Evolutionary conservation across 352 stramenopile genomes (phyloP).

Genomic region (Phytophthora sansomeana): DNA sequence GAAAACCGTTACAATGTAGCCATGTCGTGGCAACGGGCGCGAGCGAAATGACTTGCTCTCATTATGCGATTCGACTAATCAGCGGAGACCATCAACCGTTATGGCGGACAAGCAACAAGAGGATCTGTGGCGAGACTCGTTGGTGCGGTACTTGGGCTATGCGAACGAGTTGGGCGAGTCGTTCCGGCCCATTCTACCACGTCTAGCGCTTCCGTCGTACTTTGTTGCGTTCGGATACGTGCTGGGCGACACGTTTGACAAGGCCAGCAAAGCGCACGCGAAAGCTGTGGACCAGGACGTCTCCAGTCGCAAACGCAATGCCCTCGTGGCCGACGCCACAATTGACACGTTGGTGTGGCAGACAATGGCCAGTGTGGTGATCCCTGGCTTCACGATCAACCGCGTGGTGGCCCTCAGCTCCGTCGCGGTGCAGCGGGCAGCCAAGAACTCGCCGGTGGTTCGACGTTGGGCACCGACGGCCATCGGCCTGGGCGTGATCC

Average conservation of each 20-base stretch:
- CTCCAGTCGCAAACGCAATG: conserved; percentile 40
- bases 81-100: conserved; percentile 13
- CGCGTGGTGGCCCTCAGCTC: conserved; percentile 63
- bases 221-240: conserved; percentile 87
- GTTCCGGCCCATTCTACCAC: conserved; percentile 81
- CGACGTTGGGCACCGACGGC: conserved; percentile 75
- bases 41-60: conserved; percentile 1
- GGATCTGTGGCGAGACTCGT: conserved; percentile 88
- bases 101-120: conserved; percentile 7
- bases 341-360: conserved; percentile 90
- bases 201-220: conserved; percentile 81
- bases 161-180: conserved; percentile 91
- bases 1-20: conserved; percentile 29
- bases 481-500: conserved; percentile 81
- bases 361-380: conserved; percentile 76
- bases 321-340: conserved; percentile 44
- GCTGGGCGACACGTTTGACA: conserved; percentile 85
- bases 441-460: conserved; percentile 54
- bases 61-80: conserved; percentile 2
- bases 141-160: conserved; percentile 91
- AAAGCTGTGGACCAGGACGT: conserved; percentile 37
- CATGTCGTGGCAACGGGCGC: conserved; percentile 3
- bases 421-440: conserved; percentile 40
- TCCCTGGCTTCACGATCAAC: conserved; percentile 91
- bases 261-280: conserved; percentile 53